Base-by-base conservation (phyloP, 768 basidiomycete genomes). In the Daedaleopsis nitida region DNA sequence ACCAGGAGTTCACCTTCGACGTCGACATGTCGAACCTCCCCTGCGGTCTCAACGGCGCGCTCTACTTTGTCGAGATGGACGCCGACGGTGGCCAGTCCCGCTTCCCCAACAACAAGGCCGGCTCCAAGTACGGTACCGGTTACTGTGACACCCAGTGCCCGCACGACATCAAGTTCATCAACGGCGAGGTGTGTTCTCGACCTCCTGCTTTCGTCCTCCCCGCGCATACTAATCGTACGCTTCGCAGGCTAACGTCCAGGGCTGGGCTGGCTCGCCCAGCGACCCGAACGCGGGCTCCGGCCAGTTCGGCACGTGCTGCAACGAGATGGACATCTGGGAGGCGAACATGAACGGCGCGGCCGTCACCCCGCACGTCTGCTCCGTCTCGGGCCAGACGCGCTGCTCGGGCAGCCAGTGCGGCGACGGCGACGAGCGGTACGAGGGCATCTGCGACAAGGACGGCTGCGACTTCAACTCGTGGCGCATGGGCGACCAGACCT, bases 61-160 rank as follows among this genome's bases (percentile, higher is more conserved):
- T 32, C 27, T 32, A 32, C 27, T 32, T 32, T 7, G 27, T 32
- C 27, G 27, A 32, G 72, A 86, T 86, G 85, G 83, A 81, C 66
- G 77, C 78, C 8, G 82, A 84, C 64, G 84, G 84, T 75, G 84
- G 83, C 43, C 45, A 77, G 63, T 62, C 82, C 56, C 75, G 76
- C 66, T 82, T 73, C 74, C 60, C 82, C n/a, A 74, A 64, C 70
- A 85, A 85, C 79, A 81, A 81, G 78, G 82, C 83, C 57, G 83
- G 82, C 65, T 81, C 83, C 68, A 79, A 82, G 70, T 86, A 81
- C 72, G 84, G 84, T 48, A 84, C 84, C 17, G 85, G 85, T 16
- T 86, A 86, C 73, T 86, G 85, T 70, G 84, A 86, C 69, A 79
- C 85, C n/a, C 83, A 85, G 69, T 84, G 83, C 73, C 83, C 83